Base-by-base conservation (phyloP, 371 early-diverging fungal genomes). In the Mortierella sp. region DNA sequence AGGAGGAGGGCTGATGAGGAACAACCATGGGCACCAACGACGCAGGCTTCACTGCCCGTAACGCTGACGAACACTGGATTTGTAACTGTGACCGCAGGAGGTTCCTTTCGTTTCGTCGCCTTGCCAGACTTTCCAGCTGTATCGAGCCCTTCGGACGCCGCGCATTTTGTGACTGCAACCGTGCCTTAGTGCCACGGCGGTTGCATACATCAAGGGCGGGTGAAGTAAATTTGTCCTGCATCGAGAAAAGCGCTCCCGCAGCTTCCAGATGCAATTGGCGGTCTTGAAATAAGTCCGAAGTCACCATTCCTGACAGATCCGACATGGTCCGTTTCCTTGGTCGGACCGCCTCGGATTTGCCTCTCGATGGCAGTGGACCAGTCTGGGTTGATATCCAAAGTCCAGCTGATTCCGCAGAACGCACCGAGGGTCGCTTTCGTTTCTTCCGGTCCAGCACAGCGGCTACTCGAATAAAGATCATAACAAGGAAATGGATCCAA, bases 241-340 rank as follows among this genome's bases (percentile, higher is more conserved):
- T 76, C 6, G 78, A 50, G 28, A 76, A 76, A 17, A 76, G 55
- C 3, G 65, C 62, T 0, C 70, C 78, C 1, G 78, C 78, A 5
- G 78, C 78, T 43, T 76, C 78, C 23, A 70, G 44, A 44, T 65
- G 70, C n/a, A 65, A 39, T 24, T 62, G 70, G 23, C 59, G 65
- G 32, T 64, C 55, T 24, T 48, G 49, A 12, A 57, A 19, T 14
- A 62, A 34, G 4, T 62, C 60, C 3, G 68, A 62, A 17, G 47
- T 55, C 19, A 68, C 67, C 66, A 66, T 72, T 4, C 75, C 75
- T 32, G 75, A 73, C 7, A 73, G 30, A 56, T 73, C 75, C 12
- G 75, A 73, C 51, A 73, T 50, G 14, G 75, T 73, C 42, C 75
- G 37, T 32, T 73, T 73, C 30, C 69, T 43, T 8, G 59, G 75